Conservation (phyloP, 202 grass and related monocot species). For the Hordeum pubiflorum region DNA sequence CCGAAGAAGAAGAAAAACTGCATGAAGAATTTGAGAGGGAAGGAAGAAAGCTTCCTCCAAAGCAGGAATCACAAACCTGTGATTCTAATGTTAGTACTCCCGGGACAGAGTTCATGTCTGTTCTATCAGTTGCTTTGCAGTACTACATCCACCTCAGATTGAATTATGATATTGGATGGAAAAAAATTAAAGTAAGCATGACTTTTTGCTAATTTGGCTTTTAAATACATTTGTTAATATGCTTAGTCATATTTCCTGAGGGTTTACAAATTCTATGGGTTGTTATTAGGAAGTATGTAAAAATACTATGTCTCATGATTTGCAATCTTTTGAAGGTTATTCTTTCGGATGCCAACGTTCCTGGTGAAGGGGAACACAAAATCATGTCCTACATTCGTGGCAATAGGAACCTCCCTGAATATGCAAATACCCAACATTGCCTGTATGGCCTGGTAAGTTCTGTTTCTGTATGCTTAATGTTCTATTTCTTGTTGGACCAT, state of each 20-base stretch:
- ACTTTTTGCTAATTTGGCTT: slow-evolving; percentile 1
- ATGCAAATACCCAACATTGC: slow-evolving; percentile 94
- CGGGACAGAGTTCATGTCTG: slow-evolving; percentile 92
- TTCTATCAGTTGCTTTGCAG: slow-evolving; percentile 84
- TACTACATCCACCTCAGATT: slow-evolving; percentile 92
- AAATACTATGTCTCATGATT: slow-evolving; percentile 26
- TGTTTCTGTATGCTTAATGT: background rate
- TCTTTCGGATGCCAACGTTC: slow-evolving; percentile 98
- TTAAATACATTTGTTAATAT: slow-evolving; percentile 9
- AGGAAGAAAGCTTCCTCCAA: slow-evolving; percentile 92
- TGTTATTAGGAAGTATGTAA: background rate
- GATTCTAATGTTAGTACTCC: slow-evolving; percentile 99
- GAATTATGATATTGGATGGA: slow-evolving; percentile 99
- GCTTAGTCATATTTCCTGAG: slow-evolving; percentile 11
- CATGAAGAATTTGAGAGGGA: slow-evolving; percentile 92
- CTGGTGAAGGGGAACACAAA: slow-evolving; percentile 99
- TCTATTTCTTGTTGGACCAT: slow-evolving; percentile 28
- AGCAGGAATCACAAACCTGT: slow-evolving; percentile 73
- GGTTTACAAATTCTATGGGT: background rate
- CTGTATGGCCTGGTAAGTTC: slow-evolving; percentile 84
- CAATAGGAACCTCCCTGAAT: slow-evolving; percentile 77
- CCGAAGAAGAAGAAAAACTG: slow-evolving; percentile 79
- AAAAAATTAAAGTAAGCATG: slow-evolving; percentile 77
- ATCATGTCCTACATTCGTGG: slow-evolving; percentile 96
- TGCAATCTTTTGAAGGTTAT: slow-evolving; percentile 80